phyloP scores from a whole-genome alignment of 2,329 filamentous ascomycete species.

The Calonectria henricotiae region DNA sequence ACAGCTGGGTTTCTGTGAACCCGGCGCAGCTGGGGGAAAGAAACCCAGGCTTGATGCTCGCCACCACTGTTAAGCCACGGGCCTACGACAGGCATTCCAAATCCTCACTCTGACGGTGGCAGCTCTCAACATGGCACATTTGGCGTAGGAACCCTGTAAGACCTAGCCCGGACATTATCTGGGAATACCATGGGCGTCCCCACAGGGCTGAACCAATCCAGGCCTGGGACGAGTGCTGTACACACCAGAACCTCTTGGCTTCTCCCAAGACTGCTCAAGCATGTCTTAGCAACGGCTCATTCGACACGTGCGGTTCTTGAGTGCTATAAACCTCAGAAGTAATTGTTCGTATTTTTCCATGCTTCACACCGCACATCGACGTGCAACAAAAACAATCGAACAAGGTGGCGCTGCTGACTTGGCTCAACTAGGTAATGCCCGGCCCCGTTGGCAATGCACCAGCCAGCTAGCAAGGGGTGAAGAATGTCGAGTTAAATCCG shows the following conservation, averaged over 20 bases:
- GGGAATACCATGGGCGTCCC: background rate
- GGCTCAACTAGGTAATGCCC: background rate
- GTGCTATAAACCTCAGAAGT: background rate
- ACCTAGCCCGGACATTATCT: constrained; percentile 2
- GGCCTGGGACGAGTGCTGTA: background rate
- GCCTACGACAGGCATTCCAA: background rate
- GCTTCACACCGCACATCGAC: background rate
- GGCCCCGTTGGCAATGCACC: constrained; percentile 1
- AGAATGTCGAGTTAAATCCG: constrained; percentile 9
- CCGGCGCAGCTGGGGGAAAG: background rate
- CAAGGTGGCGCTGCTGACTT: constrained; percentile 19
- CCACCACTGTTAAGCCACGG: background rate
- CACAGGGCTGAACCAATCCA: constrained; percentile 12
- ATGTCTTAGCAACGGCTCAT: constrained; percentile 1
- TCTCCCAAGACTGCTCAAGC: background rate
- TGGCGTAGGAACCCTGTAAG: background rate
- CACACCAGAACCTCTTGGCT: constrained; percentile 3
- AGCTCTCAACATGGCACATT: background rate
- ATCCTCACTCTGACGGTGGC: background rate
- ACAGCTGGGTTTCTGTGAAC: constrained; percentile 27
- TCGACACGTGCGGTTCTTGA: background rate
- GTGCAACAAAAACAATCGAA: background rate
- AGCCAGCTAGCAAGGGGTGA: background rate
- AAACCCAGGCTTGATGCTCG: background rate
- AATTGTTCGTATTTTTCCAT: background rate